Base-by-base conservation (phyloP, 1,139 yeast genomes). In the Saccharomyces hybrid region DNA sequence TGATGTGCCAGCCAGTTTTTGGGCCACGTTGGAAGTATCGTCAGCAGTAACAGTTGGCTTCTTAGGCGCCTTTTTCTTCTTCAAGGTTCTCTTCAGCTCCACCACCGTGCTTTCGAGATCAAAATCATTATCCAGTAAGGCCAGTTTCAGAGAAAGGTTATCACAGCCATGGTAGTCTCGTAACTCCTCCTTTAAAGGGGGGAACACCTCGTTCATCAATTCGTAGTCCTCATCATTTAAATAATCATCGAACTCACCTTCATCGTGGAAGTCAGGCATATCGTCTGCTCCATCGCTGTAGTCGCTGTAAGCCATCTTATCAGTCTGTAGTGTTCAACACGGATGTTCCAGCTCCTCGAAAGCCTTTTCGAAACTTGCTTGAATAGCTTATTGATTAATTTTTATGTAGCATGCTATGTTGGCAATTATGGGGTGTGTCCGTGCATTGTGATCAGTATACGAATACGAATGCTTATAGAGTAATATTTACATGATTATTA, bases 11-110 rank as follows among this genome's bases (percentile, higher is more conserved):
- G 59, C 49, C 6, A 63, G 58, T 3, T 61, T 56, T 28, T 60
- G 61, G 11, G 54, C 58, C 3, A 64, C 62, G 44, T 75, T 78
- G 55, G 78, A 78, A 0, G 82, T 38, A 13, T 32, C 14, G 2
- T 19, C n/a, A 27, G 28, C 47, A 19, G 42, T 25, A 14, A 28
- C n/a, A 3, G 7, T 16, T 26, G 46, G 27, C 8, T 50, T 50
- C 52, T 50, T 50, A 1, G 46, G 46, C 3, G 51, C 47, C 51
- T 65, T 66, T 55, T 65, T 68, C 56, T 66, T 68, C 58, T 67
- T 68, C 52, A 56, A 66, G 16, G 52, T 51, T 55, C 57, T 62
- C 53, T 59, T 67, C 52, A 68, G 54, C 29, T 64, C 59, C 23
- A 49, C 52, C 34, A 67, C 42, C 9, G 71, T 65, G 6, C 60